phyloP scores from a whole-genome alignment of 2,329 filamentous ascomycete genomes.

The Xylariaceae sp. region DNA sequence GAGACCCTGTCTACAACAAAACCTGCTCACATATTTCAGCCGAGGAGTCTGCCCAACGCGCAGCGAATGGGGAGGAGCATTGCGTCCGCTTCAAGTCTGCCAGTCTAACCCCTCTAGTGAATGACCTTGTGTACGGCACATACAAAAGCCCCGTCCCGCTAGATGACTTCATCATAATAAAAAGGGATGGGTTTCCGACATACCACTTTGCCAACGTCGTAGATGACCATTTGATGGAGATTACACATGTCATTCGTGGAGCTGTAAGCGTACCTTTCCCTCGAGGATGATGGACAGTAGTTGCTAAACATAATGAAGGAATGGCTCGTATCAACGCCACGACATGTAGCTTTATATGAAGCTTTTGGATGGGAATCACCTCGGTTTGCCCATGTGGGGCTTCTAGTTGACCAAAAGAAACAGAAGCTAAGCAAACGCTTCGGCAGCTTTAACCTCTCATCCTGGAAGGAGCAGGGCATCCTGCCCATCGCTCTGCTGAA shows the following conservation, averaged over 20 bases:
- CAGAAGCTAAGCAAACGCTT: conserved; percentile 90
- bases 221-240: conserved; percentile 93
- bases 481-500: conserved; percentile 67
- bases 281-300: neutral
- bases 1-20: conserved; percentile 59
- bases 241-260: conserved; percentile 93
- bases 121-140: conserved; percentile 80
- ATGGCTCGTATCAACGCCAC: conserved; percentile 94
- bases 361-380: conserved; percentile 78
- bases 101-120: conserved; percentile 66
- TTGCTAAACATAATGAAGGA: conserved; percentile 57
- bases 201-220: conserved; percentile 98
- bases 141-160: conserved; percentile 61
- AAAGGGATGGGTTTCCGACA: conserved; percentile 89
- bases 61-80: conserved; percentile 70
- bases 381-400: conserved; percentile 78
- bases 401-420: conserved; percentile 71
- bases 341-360: conserved; percentile 71
- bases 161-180: conserved; percentile 89
- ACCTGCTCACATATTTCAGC: conserved; percentile 72
- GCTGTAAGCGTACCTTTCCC: conserved; percentile 60
- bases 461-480: conserved; percentile 54
- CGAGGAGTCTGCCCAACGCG: conserved; percentile 73
- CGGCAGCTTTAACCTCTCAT: conserved; percentile 55
- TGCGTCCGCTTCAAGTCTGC: conserved; percentile 78